A percentile compares a stretch with the other conserved stretches of the same genome.
phyloP scores from a whole-genome alignment of 2,329 filamentous ascomycete species.

The Cercospora janseana region DNA sequence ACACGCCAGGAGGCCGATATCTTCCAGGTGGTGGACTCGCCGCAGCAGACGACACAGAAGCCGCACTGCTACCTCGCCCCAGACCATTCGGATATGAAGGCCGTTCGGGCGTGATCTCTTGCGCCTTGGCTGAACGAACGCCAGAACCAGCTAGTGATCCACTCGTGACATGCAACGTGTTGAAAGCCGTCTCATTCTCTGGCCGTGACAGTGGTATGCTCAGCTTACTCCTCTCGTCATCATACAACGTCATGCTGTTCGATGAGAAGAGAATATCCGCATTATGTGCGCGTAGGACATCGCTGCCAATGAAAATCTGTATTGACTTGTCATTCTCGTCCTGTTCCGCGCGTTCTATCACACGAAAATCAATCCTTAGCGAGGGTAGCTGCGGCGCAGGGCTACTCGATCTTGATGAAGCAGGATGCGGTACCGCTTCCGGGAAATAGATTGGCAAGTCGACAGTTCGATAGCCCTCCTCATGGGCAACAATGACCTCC shows the following conservation, averaged over 20 bases:
- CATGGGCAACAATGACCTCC: slow-evolving; percentile 46
- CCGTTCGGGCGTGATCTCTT: slow-evolving; percentile 8
- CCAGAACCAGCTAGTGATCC: slow-evolving; percentile 15
- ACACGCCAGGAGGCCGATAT: slow-evolving; percentile 34
- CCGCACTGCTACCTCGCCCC: slow-evolving; percentile 31
- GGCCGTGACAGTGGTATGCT: slow-evolving; percentile 90
- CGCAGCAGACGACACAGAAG: slow-evolving; percentile 27
- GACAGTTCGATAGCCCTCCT: slow-evolving; percentile 64
- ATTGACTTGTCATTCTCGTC: slow-evolving; percentile 61
- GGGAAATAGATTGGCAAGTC: slow-evolving; percentile 83
- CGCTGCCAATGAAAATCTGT: slow-evolving; percentile 85
- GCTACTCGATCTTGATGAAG: slow-evolving; percentile 69
- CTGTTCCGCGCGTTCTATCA: slow-evolving; percentile 55
- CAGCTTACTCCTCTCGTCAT: slow-evolving; percentile 81
- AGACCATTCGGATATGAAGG: slow-evolving; percentile 36
- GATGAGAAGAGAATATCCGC: slow-evolving; percentile 90
- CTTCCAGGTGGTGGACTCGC: slow-evolving; percentile 33
- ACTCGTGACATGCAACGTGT: slow-evolving; percentile 65
- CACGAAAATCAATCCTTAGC: slow-evolving; percentile 75
- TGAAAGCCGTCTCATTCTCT: slow-evolving; percentile 80
- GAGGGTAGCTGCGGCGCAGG: slow-evolving; percentile 77
- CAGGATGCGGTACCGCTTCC: slow-evolving; percentile 78
- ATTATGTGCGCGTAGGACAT: slow-evolving; percentile 78
- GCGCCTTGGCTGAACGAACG: slow-evolving; percentile 49
- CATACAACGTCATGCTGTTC: slow-evolving; percentile 82